Evolutionary conservation across 495 filamentous ascomycete species (phyloP), one percentile per base, ranked within the genome.

Genomic region (Penicillium malachiteum): DNA sequence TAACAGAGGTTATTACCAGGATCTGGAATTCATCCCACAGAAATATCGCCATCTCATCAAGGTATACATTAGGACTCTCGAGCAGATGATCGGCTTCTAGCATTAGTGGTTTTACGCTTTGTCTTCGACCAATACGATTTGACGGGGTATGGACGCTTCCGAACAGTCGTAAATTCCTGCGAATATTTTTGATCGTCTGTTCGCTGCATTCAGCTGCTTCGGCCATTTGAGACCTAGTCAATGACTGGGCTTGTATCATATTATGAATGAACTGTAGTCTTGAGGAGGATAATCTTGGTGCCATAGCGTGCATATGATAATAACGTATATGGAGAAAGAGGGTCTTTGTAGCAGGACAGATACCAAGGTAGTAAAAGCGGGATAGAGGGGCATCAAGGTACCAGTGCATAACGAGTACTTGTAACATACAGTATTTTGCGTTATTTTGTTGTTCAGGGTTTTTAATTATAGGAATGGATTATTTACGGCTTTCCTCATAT

Each of bases 161-260:
- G 54, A 65, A 70, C 35, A 54, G 35, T 16, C 54, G 61, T 43
- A 70, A 48, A 51, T 70, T 70, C 26, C 58, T 58, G 39, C 49
- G 52, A 48, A 68, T 64, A 30, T 47, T 45, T 59, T 46, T 58
- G 49, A 72, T 45, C 41, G 40, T 40, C 21, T 11, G 26, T 30
- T 49, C 31, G 17, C 30, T 49, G 32, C 46, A 33, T 37, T 49
- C 32, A 10, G 46, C 32, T 37, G 8, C 46, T 17, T 49, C 17
- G 6, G 46, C 46, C 18, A 49, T 49, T 37, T 49, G 52, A 48
- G 44, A 41, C 3, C n/a, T 32, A 17, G 52, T 55, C 48, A 48
- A 26, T 32, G 42, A 39, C 33, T 46, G 40, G 51, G 40, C 38
- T n/a, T 54, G 31, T 46, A 45, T 38, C 41, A 46, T 54, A 38